Percentiles rank a stretch among this genome's conserved stretches.
These are phyloP conservation scores for Verticillium longisporum DNA, from an alignment of 2,329 filamentous ascomycete species.

Conservation along the genomic window DNA sequence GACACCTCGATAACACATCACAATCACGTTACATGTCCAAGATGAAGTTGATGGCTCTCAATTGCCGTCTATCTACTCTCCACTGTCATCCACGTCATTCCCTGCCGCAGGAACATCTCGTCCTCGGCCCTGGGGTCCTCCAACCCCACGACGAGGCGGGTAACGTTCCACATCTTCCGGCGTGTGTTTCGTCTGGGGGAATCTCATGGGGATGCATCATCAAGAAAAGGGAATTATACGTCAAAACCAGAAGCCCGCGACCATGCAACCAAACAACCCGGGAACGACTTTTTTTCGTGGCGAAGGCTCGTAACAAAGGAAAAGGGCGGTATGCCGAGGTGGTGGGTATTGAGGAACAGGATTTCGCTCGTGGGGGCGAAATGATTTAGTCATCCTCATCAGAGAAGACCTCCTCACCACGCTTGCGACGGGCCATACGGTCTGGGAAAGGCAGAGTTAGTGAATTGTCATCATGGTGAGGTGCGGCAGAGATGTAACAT, in stretches of 20 bases:
- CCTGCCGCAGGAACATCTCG: constrained; percentile 12
- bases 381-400: constrained; percentile 36
- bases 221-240: constrained; percentile 8
- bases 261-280: constrained; percentile 14
- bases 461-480: constrained; percentile 16
- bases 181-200: constrained; percentile 12
- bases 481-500: constrained; percentile 17
- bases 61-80: constrained; percentile 14
- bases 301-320: constrained; percentile 13
- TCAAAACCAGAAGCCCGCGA: constrained; percentile 13
- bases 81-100: constrained; percentile 12
- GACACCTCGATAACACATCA: not conserved
- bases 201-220: constrained; percentile 15
- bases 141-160: constrained; percentile 12
- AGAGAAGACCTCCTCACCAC: constrained; percentile 46
- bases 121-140: constrained; percentile 11
- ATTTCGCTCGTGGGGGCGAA: constrained; percentile 10
- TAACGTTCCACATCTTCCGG: constrained; percentile 11
- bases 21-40: not conserved
- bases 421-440: constrained; percentile 87
- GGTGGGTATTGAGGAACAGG: not conserved
- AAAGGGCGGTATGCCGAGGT: constrained; percentile 4
- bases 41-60: constrained; percentile 6
- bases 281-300: constrained; percentile 11
- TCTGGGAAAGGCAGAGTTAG: constrained; percentile 36